Conservation (phyloP, 2,329 filamentous ascomycete species). For the Penicillium sclerotiorum region DNA sequence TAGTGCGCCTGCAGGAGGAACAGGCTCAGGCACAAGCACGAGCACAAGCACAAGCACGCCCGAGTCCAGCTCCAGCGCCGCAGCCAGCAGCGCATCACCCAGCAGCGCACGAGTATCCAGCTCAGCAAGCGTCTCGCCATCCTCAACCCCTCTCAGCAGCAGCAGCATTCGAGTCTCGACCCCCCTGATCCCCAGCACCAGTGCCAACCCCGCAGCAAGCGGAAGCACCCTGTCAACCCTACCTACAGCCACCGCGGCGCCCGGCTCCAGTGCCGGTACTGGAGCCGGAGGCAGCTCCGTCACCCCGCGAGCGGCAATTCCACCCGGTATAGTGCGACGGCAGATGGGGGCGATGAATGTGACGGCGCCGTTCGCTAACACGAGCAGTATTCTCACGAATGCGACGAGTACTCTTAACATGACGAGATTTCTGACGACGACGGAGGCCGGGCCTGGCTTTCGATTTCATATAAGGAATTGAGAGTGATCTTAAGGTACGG, state of each 20-base stretch:
- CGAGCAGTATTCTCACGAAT: constrained; percentile 17
- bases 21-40: neutral
- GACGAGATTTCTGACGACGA: constrained; percentile 3
- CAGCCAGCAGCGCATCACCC: too few relatives aligned
- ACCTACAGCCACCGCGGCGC: neutral
- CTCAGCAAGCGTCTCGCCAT: neutral
- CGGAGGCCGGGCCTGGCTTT: neutral
- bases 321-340: constrained; percentile 18
- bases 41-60: neutral
- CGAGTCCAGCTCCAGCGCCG: too few relatives aligned
- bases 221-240: constrained; percentile 9
- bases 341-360: constrained; percentile 10
- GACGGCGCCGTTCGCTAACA: constrained; percentile 20
- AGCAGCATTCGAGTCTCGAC: constrained; percentile 7
- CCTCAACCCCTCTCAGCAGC: neutral
- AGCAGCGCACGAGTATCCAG: too few relatives aligned
- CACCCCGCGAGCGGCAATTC: constrained; percentile 7
- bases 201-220: neutral
- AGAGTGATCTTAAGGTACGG: neutral
- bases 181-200: constrained; percentile 5
- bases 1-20: neutral
- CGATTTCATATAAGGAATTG: constrained; percentile 2
- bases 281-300: neutral
- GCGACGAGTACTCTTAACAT: constrained; percentile 18
- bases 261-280: neutral